A percentile compares a stretch with the other conserved stretches of the same genome.
phyloP scores from a whole-genome alignment of 2,329 filamentous ascomycete species.

The Hymenoscyphus fructigenus region DNA sequence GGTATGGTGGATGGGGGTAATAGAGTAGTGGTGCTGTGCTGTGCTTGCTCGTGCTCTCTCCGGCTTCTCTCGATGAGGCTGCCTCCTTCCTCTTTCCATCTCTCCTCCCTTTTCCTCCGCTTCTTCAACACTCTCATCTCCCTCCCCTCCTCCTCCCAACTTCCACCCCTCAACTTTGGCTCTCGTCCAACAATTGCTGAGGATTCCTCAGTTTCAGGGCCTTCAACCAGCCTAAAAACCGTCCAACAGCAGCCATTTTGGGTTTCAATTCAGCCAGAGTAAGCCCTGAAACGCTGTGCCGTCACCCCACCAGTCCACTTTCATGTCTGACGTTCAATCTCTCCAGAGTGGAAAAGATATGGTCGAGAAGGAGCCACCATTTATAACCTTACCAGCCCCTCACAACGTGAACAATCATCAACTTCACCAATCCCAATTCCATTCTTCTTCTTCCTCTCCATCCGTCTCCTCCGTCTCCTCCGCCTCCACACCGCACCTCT shows the following conservation, averaged over 20 bases:
- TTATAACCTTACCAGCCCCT: slow-evolving; percentile 13
- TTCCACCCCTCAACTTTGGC: not conserved
- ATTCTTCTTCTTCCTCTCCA: not conserved
- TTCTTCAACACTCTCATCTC: not conserved
- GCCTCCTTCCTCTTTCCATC: not conserved
- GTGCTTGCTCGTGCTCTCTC: not conserved
- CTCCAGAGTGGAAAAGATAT: slow-evolving; percentile 15
- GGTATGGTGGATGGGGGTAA: not conserved
- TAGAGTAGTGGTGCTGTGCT: not conserved
- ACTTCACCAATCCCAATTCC: slow-evolving; percentile 6
- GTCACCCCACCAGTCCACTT: slow-evolving; percentile 22
- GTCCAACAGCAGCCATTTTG: slow-evolving; percentile 8
- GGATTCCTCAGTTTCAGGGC: slow-evolving; percentile 1
- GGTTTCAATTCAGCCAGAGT: slow-evolving; percentile 23
- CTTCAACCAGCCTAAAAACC: slow-evolving; percentile 10
- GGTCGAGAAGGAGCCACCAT: slow-evolving; percentile 17
- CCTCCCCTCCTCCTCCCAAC: not conserved
- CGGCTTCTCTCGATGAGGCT: slow-evolving; percentile 14
- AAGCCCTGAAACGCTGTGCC: slow-evolving; percentile 22
- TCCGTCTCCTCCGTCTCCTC: not conserved
- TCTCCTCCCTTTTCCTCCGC: not conserved
- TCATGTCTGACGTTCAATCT: not conserved
- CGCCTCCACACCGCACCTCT: not conserved
- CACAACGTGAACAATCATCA: slow-evolving; percentile 10
- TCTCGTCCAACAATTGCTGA: slow-evolving; percentile 9